Conservation (phyloP, 1,139 yeast genomes). For the Nadsonia commutata region DNA sequence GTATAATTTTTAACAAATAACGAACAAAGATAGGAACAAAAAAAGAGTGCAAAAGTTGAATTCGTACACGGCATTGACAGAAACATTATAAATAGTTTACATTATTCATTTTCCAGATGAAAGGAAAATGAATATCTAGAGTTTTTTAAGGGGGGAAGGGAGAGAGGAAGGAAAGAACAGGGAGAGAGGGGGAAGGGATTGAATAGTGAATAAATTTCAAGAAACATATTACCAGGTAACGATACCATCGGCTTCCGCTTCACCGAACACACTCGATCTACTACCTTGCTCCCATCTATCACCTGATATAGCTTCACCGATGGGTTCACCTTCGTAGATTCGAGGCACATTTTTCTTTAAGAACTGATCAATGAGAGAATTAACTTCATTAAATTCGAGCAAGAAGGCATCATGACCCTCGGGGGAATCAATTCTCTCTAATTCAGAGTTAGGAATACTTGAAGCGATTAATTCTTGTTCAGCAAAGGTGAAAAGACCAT, state of each 20-base stretch:
- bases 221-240: constrained; percentile 57
- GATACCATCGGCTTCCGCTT: constrained; percentile 56
- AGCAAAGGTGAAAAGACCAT: constrained; percentile 80
- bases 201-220: neutral
- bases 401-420: constrained; percentile 97
- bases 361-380: constrained; percentile 54
- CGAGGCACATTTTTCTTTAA: constrained; percentile 38
- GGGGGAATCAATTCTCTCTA: constrained; percentile 72
- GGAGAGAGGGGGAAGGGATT: no score
- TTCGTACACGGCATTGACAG: neutral
- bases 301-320: constrained; percentile 26
- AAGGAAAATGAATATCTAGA: no score
- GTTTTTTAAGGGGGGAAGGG: no score
- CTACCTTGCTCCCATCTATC: constrained; percentile 40
- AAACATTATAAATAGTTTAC: no score
- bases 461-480: constrained; percentile 80
- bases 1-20: constrained; percentile 1
- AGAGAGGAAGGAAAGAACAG: no score
- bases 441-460: constrained; percentile 50
- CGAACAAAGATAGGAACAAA: constrained; percentile 2
- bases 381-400: constrained; percentile 73
- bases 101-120: no score
- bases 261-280: constrained; percentile 75
- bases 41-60: neutral
- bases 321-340: neutral